phyloP scores from a whole-genome alignment of 306 rosid species.

The Castanea crenata region DNA sequence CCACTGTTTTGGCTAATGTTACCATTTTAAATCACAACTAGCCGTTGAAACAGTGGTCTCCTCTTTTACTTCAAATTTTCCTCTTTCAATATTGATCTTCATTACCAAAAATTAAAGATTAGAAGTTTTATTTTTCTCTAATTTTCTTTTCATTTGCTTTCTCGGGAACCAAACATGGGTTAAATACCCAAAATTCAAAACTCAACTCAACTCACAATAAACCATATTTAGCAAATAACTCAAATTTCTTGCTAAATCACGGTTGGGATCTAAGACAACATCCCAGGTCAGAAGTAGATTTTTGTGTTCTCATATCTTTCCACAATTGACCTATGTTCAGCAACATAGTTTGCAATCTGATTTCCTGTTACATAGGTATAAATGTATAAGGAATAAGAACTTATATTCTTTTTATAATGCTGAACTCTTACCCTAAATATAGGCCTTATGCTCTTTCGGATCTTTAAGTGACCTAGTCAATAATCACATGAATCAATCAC shows the following conservation, averaged over 20 bases:
- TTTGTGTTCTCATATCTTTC: not conserved
- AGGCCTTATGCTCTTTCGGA: not conserved
- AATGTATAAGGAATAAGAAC: not conserved
- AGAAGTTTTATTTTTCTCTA: too few relatives aligned
- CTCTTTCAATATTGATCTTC: too few relatives aligned
- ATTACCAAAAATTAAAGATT: too few relatives aligned
- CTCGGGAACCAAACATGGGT: too few relatives aligned
- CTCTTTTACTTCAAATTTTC: too few relatives aligned
- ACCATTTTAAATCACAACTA: too few relatives aligned
- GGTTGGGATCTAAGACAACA: not conserved
- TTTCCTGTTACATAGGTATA: not conserved
- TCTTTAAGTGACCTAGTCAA: not conserved
- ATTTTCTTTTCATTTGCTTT: too few relatives aligned
- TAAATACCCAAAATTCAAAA: too few relatives aligned
- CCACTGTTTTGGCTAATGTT: too few relatives aligned
- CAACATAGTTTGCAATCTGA: not conserved
- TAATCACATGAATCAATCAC: not conserved
- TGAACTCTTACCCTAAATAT: not conserved
- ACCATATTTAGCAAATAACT: conserved; percentile 3
- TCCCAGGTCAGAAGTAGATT: not conserved
- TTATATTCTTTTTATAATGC: not conserved
- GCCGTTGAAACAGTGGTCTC: too few relatives aligned
- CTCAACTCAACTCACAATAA: too few relatives aligned
- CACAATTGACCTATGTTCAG: not conserved
- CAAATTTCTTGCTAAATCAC: not conserved